Conservation (phyloP, 2,329 filamentous ascomycete species). For the Penicillium sp. region DNA sequence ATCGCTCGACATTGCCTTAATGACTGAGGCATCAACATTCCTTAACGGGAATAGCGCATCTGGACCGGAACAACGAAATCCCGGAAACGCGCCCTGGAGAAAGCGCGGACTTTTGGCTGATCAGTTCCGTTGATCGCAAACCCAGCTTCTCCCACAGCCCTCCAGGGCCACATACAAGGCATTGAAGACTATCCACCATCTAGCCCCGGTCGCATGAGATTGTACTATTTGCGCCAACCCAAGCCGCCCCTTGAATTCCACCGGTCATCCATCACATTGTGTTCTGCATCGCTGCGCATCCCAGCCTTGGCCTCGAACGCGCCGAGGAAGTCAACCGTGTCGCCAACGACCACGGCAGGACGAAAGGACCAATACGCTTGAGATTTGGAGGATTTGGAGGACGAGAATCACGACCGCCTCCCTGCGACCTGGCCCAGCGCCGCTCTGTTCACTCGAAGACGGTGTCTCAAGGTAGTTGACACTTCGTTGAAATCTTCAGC, state of each 20-base stretch:
- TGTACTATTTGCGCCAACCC: background rate
- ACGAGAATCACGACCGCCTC: background rate
- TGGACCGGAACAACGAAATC: slow-evolving; percentile 8
- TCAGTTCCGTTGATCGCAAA: slow-evolving; percentile 23
- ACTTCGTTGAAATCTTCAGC: background rate
- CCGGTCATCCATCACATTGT: slow-evolving; percentile 1
- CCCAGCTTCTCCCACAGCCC: slow-evolving; percentile 13
- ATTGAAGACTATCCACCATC: slow-evolving; percentile 15
- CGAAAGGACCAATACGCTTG: background rate
- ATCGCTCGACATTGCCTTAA: too few species aligned
- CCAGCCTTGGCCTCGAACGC: slow-evolving; percentile 13
- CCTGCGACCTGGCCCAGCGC: background rate
- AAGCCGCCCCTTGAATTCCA: background rate
- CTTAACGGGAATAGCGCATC: slow-evolving; percentile 1
- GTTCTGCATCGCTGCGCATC: slow-evolving; percentile 15
- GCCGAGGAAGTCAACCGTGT: slow-evolving; percentile 1
- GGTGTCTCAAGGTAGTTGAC: background rate
- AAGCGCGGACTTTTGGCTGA: slow-evolving; percentile 27
- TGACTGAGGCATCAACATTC: slow-evolving; percentile 1
- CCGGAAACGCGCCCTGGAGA: slow-evolving; percentile 28
- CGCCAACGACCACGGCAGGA: background rate
- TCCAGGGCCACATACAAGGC: slow-evolving; percentile 17
- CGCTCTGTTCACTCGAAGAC: background rate
- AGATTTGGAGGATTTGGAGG: background rate
- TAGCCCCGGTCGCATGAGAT: slow-evolving; percentile 7